These are phyloP conservation scores for Bipolaris victoriae DNA, from an alignment of 2,329 filamentous ascomycete species.

Conservation along the genomic window DNA sequence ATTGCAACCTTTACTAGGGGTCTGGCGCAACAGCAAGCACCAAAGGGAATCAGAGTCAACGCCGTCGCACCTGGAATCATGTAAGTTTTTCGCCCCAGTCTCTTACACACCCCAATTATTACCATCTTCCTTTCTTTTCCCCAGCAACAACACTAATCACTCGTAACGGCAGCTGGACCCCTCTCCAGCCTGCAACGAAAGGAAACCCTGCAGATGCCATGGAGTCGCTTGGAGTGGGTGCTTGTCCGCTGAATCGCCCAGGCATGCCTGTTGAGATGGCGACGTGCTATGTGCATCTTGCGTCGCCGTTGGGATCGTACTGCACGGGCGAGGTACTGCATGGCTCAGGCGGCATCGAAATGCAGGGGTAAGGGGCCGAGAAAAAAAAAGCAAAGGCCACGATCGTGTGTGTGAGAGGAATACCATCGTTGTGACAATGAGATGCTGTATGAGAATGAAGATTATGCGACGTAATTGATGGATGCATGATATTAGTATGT, in stretches of 20 bases:
- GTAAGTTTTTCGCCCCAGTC: slow-evolving; percentile 17
- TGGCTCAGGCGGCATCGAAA: slow-evolving; percentile 27
- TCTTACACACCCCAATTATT: neutral
- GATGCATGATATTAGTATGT: neutral
- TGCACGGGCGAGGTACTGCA: slow-evolving; percentile 29
- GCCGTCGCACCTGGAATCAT: slow-evolving; percentile 71
- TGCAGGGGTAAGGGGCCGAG: slow-evolving; percentile 17
- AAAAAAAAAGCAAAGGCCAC: neutral
- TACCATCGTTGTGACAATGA: neutral
- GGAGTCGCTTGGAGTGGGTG: slow-evolving; percentile 24
- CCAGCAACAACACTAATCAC: neutral
- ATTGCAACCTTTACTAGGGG: slow-evolving; percentile 78
- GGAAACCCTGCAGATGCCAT: slow-evolving; percentile 19
- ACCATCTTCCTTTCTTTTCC: slow-evolving; percentile 9
- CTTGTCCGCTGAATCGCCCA: slow-evolving; percentile 26
- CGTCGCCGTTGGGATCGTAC: slow-evolving; percentile 25
- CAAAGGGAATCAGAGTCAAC: slow-evolving; percentile 75
- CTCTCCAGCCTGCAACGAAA: slow-evolving; percentile 23
- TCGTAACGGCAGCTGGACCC: slow-evolving; percentile 22
- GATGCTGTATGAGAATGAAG: neutral
- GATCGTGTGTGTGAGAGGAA: too few relatives aligned
- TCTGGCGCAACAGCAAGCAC: slow-evolving; percentile 72
- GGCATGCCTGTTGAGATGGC: slow-evolving; percentile 31
- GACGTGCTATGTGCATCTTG: slow-evolving; percentile 26
- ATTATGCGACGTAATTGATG: neutral